These are phyloP conservation scores for Camillea tinctor DNA, from an alignment of 2,329 filamentous ascomycete species.

Conservation along the genomic window DNA sequence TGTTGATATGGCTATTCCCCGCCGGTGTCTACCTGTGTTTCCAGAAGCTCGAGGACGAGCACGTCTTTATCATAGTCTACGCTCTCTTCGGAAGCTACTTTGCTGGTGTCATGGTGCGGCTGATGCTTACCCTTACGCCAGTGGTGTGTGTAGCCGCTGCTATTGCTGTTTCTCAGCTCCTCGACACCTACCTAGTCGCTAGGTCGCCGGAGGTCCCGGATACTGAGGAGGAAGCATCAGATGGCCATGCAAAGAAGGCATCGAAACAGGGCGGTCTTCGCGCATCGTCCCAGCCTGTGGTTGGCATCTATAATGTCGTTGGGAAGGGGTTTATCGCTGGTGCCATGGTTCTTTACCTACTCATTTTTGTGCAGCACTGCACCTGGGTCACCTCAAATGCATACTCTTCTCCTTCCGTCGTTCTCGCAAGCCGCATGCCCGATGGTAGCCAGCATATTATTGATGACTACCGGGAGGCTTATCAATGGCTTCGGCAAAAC, in stretches of 20 bases:
- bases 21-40: conserved; percentile 98
- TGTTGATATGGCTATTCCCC: conserved; percentile 98
- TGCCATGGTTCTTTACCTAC: conserved; percentile 73
- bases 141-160: conserved; percentile 94
- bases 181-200: conserved; percentile 78
- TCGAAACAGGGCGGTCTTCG: conserved; percentile 59
- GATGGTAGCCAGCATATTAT: conserved; percentile 98
- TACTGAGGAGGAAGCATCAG: conserved; percentile 42
- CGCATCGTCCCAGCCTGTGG: conserved; percentile 67
- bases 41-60: conserved; percentile 88
- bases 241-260: conserved; percentile 57
- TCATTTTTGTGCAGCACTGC: conserved; percentile 95
- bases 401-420: conserved; percentile 96
- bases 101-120: conserved; percentile 96
- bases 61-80: conserved; percentile 97
- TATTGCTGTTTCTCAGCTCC: conserved; percentile 79
- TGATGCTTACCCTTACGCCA: conserved; percentile 96
- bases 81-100: conserved; percentile 97
- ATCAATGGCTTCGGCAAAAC: conserved; percentile 99
- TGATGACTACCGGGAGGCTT: conserved; percentile 97
- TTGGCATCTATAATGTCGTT: conserved; percentile 79
- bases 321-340: conserved; percentile 79
- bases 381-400: conserved; percentile 99
- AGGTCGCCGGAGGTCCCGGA: conserved; percentile 58
- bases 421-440: conserved; percentile 85